A percentile compares a stretch with the other conserved stretches of the same genome.
phyloP scores from a whole-genome alignment of 1,284 basidiomycete species.

The Peniophora sp. region DNA sequence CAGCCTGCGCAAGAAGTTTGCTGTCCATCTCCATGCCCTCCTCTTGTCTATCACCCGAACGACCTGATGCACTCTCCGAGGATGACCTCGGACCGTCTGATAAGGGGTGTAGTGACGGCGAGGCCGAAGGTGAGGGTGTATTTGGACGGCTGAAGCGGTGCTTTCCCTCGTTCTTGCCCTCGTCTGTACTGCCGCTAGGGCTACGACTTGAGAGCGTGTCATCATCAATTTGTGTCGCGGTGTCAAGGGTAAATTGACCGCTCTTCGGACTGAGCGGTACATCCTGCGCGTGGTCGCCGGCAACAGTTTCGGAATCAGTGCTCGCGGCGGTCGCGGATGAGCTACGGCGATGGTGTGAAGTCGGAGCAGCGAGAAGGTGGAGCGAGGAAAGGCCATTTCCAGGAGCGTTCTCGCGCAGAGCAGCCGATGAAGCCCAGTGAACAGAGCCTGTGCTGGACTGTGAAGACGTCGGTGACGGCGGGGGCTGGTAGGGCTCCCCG shows the following conservation, averaged over 20 bases:
- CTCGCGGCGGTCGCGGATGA: background rate
- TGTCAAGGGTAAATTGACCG: background rate
- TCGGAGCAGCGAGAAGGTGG: background rate
- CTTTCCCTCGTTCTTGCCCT: too few species aligned
- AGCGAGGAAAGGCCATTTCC: background rate
- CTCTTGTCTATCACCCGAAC: background rate
- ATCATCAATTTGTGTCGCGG: background rate
- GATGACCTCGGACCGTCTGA: background rate
- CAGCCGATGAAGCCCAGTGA: background rate
- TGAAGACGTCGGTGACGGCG: background rate
- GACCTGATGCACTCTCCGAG: background rate
- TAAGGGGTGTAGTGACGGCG: background rate
- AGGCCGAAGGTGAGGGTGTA: too few species aligned
- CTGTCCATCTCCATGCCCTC: slow-evolving; percentile 13
- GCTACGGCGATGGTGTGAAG: background rate
- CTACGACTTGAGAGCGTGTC: background rate
- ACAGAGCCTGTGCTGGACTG: background rate
- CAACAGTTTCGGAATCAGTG: background rate
- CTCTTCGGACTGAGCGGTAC: background rate
- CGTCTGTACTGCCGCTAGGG: too few species aligned
- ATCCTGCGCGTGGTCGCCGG: background rate
- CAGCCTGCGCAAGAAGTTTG: slow-evolving; percentile 24
- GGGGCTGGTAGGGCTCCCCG: background rate
- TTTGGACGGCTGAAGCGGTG: too few species aligned
- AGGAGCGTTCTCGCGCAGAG: background rate